Conservation (phyloP, 2,329 filamentous ascomycete species). For the Berkeleyomyces rouxiae region DNA sequence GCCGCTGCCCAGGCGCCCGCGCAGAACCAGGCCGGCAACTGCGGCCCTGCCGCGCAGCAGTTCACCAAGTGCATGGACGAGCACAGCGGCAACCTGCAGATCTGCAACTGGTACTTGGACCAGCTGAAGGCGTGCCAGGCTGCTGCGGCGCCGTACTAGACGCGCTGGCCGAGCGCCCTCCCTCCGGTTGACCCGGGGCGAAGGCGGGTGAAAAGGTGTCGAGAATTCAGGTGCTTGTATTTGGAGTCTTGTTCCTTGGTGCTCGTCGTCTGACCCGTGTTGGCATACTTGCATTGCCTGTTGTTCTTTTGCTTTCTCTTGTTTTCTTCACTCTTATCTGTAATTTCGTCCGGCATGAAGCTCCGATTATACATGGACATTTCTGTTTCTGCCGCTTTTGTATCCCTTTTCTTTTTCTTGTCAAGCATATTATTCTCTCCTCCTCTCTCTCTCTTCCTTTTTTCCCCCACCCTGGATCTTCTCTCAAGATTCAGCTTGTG, state of each 20-base stretch:
- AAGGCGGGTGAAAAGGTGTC: too few relatives aligned
- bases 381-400: neutral
- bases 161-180: neutral
- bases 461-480: neutral
- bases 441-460: neutral
- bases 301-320: neutral
- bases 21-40: conserved; percentile 33
- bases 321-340: neutral
- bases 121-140: conserved; percentile 41
- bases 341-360: neutral
- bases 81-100: conserved; percentile 80
- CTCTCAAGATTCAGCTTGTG: too few relatives aligned
- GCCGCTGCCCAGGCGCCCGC: conserved; percentile 31
- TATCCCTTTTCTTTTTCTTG: conserved; percentile 1
- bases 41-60: conserved; percentile 60
- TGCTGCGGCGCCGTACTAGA: conserved; percentile 12
- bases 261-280: neutral
- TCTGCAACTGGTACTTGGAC: conserved; percentile 96
- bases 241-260: neutral
- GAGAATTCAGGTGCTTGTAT: too few relatives aligned
- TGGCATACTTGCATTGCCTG: too few relatives aligned
- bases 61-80: conserved; percentile 97
- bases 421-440: neutral
- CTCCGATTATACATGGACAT: neutral
- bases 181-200: too few relatives aligned